Base-by-base conservation (phyloP, 2,329 filamentous ascomycete species). In the Ilyonectria mors-panacis region DNA sequence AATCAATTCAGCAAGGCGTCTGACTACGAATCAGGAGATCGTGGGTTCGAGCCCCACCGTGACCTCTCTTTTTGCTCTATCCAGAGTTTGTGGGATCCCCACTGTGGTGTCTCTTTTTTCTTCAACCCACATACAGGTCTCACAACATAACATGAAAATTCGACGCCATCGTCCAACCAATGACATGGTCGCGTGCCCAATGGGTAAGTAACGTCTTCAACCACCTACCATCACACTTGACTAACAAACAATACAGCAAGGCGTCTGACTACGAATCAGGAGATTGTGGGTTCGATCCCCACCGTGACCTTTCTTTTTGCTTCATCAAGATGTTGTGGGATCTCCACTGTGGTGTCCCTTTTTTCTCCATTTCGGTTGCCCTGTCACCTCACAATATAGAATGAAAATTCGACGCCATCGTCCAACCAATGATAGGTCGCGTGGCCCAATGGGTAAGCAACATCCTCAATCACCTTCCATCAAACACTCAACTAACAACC, bases 11-110 rank as follows among this genome's bases (percentile, higher is more conserved):
- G 72, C 71, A 73, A 73, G 71, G 73, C 72, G 70, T 74, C 73
- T 75, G 72, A 72, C 73, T 75, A 75, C 73, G 72, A 75, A 75
- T 75, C 73, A 74, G 73, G 71, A 75, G 72, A 75, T 75, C 72
- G 65, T 72, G 70, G 73, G 73, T 75, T 75, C 72, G 73, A 75
- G 67, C 73, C 73, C 72, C 69, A 73, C 65, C 70, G 66, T 72
- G 73, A 69, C 69, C 70, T 65, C 59, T 60, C 12, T 60, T 70
- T 72, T 71, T 67, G 57, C 8, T 9, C 23, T 30, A 42, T 17
- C 15, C 39, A n/a, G 15, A 17, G 39, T 15, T 15, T 39, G 13
- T 13, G 37, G 13, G 37, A 39, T 15, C 15, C 13, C 37, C 37
- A 39, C 37, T 39, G 37, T 39, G 10, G 13, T 39, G 26, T 26